Conservation (phyloP, 2,329 filamentous ascomycete genomes). For the Cylindrodendrum hubeiense region DNA sequence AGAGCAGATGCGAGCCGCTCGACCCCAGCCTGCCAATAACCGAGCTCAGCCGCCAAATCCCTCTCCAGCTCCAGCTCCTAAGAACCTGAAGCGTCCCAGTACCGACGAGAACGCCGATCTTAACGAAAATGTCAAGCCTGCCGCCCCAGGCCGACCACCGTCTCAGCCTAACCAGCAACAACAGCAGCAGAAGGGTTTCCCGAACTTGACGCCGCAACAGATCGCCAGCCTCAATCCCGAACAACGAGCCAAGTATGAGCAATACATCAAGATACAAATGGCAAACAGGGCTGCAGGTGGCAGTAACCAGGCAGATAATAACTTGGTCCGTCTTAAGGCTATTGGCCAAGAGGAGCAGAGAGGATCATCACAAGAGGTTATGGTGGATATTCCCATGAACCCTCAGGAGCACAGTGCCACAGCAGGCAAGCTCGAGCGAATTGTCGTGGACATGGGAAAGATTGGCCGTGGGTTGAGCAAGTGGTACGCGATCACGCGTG, state of each 20-base stretch:
- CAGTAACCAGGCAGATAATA: conserved; percentile 36
- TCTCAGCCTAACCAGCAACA: conserved; percentile 42
- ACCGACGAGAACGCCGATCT: conserved; percentile 58
- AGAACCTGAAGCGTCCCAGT: conserved; percentile 64
- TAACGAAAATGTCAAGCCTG: conserved; percentile 35
- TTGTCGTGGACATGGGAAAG: conserved; percentile 57
- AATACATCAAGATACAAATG: conserved; percentile 48
- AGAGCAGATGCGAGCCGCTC: conserved; percentile 42
- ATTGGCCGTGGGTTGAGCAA: conserved; percentile 58
- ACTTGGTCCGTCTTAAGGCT: conserved; percentile 49
- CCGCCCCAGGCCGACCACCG: conserved; percentile 35
- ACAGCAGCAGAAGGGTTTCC: conserved; percentile 35
- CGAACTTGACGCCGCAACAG: conserved; percentile 46
- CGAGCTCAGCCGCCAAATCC: conserved; percentile 52
- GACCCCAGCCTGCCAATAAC: conserved; percentile 47
- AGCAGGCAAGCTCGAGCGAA: conserved; percentile 56
- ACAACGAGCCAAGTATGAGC: conserved; percentile 60
- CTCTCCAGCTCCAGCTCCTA: conserved; percentile 55
- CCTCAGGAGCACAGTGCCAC: conserved; percentile 59
- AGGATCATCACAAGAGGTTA: conserved; percentile 53
- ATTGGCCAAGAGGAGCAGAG: conserved; percentile 57
- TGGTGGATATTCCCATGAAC: conserved; percentile 61
- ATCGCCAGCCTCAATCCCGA: conserved; percentile 58
- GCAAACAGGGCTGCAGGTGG: conserved; percentile 36
- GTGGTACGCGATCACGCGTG: conserved; percentile 63